Evolutionary conservation across 768 basidiomycete species (phyloP).

Genomic region (Chalciporus chontae): DNA sequence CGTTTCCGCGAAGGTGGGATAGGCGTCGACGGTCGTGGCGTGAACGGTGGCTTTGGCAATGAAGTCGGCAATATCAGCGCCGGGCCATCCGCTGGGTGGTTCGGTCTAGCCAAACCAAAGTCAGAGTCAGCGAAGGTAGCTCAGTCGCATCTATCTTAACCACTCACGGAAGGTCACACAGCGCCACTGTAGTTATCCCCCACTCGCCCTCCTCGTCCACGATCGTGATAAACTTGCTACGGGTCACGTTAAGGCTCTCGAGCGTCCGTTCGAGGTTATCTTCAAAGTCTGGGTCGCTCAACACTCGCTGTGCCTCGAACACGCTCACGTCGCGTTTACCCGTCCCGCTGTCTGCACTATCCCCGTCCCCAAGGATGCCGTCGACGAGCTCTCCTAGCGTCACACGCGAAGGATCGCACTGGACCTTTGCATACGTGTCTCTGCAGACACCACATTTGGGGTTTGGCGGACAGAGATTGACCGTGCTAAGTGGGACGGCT

Average conservation of each 20-base stretch:
- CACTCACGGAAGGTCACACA: conserved; percentile 71
- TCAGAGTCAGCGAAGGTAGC: not conserved
- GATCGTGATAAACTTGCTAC: conserved; percentile 86
- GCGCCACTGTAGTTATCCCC: conserved; percentile 66
- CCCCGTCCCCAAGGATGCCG: conserved; percentile 57
- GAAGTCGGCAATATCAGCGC: conserved; percentile 64
- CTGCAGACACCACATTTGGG: conserved; percentile 80
- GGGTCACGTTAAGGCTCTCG: conserved; percentile 71
- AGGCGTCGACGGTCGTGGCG: conserved; percentile 37
- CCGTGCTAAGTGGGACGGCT: conserved; percentile 69
- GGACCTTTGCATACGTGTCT: conserved; percentile 73
- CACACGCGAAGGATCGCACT: conserved; percentile 67
- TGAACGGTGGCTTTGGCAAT: conserved; percentile 53
- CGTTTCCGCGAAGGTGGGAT: conserved; percentile 51
- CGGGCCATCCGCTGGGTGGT: conserved; percentile 49
- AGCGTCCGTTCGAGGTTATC: conserved; percentile 83
- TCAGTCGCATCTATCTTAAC: not conserved
- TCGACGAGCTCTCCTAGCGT: conserved; percentile 71
- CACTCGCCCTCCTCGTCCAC: conserved; percentile 83
- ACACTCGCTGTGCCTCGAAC: conserved; percentile 80
- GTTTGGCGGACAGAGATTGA: conserved; percentile 67
- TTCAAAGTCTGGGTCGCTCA: conserved; percentile 92
- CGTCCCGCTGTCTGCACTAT: conserved; percentile 31
- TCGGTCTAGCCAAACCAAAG: conserved; percentile 37
- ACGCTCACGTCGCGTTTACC: conserved; percentile 66